Conservation (phyloP, 2,329 filamentous ascomycete genomes). For the Trichophyton benhamiae region DNA sequence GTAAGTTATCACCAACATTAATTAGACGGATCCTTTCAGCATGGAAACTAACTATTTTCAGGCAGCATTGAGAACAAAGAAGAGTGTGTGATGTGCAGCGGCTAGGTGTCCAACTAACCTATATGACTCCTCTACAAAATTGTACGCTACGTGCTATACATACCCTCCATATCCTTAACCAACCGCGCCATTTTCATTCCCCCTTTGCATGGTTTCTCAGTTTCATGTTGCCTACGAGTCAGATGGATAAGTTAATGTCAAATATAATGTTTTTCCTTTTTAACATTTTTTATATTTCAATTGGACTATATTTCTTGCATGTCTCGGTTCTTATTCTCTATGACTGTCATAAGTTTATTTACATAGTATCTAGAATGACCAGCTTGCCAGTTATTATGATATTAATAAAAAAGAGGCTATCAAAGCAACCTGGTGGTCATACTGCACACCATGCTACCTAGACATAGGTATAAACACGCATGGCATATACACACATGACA, state of each 20-base stretch:
- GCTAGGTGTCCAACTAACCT: slow-evolving; percentile 40
- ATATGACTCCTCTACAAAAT: neutral
- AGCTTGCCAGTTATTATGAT: neutral
- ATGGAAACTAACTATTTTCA: slow-evolving; percentile 29
- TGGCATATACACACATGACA: neutral
- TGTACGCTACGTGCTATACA: neutral
- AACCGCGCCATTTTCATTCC: neutral
- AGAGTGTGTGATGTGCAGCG: slow-evolving; percentile 92
- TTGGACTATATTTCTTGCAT: neutral
- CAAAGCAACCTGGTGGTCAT: neutral
- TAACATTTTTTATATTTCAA: neutral
- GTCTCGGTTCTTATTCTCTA: neutral
- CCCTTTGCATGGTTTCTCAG: neutral
- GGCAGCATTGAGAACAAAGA: slow-evolving; percentile 96
- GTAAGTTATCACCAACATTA: slow-evolving; percentile 43
- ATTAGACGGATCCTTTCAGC: neutral
- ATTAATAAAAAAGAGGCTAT: neutral
- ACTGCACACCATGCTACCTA: neutral
- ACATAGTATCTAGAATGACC: neutral
- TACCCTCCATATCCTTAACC: neutral
- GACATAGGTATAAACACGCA: neutral
- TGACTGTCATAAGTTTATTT: neutral
- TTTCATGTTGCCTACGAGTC: neutral
- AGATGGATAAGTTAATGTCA: neutral
- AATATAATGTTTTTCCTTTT: neutral